A percentile compares a stretch with the other conserved stretches of the same genome.
Conservation (phyloP, 176 grass and related monocot genomes). For the Tillandsia fasciculata region DNA sequence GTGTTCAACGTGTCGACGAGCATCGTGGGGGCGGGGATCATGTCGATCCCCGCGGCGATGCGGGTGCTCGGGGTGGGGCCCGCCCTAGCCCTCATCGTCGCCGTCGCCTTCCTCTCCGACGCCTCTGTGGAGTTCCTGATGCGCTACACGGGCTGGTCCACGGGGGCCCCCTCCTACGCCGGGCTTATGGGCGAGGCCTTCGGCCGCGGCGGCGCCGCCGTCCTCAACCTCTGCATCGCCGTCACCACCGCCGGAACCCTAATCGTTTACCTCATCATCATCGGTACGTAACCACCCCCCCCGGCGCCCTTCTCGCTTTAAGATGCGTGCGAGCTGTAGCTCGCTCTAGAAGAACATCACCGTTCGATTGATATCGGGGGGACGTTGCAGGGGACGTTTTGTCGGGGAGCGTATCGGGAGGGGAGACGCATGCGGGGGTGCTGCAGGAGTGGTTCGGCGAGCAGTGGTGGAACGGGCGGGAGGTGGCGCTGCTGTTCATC, state of each 20-base stretch:
- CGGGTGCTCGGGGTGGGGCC: constrained; percentile 66
- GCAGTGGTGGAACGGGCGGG: constrained; percentile 68
- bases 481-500: constrained; percentile 43
- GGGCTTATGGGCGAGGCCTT: constrained; percentile 63
- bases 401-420: constrained; percentile 44
- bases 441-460: constrained; percentile 63
- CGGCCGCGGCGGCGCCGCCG: constrained; percentile 41
- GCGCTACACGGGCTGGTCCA: constrained; percentile 42
- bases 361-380: background rate
- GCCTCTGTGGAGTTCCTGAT: constrained; percentile 66
- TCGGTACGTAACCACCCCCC: constrained; percentile 29
- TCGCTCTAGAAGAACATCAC: background rate
- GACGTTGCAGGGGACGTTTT: constrained; percentile 64
- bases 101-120: constrained; percentile 46
- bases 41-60: constrained; percentile 93
- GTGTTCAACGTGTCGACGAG: constrained; percentile 90
- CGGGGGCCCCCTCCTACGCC: constrained; percentile 38
- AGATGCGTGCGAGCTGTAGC: background rate
- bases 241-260: constrained; percentile 61
- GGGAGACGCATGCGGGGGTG: constrained; percentile 49
- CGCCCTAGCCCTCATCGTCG: constrained; percentile 33
- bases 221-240: constrained; percentile 46
- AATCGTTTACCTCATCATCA: constrained; percentile 88
- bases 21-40: constrained; percentile 93
- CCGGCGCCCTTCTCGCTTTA: too few relatives aligned